Evolutionary conservation across 2,329 filamentous ascomycete genomes (phyloP).

Genomic region (Exophiala viscosa): DNA sequence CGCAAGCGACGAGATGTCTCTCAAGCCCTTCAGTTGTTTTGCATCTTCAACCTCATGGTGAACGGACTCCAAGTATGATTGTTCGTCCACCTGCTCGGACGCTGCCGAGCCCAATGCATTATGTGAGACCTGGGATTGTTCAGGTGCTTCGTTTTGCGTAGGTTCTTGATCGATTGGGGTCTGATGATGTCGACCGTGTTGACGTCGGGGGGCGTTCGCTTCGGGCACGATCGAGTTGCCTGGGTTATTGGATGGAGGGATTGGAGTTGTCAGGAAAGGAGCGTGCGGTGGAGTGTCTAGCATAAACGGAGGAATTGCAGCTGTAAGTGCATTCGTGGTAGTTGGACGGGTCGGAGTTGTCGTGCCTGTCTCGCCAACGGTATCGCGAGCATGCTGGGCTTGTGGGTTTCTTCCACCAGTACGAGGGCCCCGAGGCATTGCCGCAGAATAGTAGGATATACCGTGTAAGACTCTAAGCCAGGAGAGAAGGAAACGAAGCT

Average conservation of each 20-base stretch:
- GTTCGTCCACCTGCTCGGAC: slow-evolving; percentile 24
- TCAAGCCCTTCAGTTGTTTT: slow-evolving; percentile 37
- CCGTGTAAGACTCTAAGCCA: not conserved
- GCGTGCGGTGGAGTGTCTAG: slow-evolving; percentile 30
- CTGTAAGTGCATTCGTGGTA: slow-evolving; percentile 27
- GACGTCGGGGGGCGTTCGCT: slow-evolving; percentile 16
- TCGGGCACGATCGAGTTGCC: slow-evolving; percentile 22
- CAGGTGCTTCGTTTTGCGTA: slow-evolving; percentile 8
- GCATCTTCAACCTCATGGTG: slow-evolving; percentile 27
- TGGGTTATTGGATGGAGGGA: slow-evolving; percentile 22
- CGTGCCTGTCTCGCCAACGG: slow-evolving; percentile 13
- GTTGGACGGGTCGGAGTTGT: slow-evolving; percentile 27
- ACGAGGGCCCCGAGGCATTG: slow-evolving; percentile 28
- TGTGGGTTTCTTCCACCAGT: not conserved
- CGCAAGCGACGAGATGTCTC: slow-evolving; percentile 63
- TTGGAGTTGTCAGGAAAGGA: slow-evolving; percentile 28
- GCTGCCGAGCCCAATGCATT: slow-evolving; percentile 13
- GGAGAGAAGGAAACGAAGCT: not conserved
- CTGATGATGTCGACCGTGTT: slow-evolving; percentile 15
- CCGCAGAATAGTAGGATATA: not conserved
- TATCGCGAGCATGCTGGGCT: slow-evolving; percentile 18
- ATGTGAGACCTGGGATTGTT: slow-evolving; percentile 20
- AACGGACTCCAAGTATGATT: slow-evolving; percentile 24
- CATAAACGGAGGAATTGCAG: slow-evolving; percentile 30
- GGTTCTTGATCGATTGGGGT: slow-evolving; percentile 19